Base-by-base conservation (phyloP, 208 protist genomes). In the Acanthamoeba lenticulata region DNA sequence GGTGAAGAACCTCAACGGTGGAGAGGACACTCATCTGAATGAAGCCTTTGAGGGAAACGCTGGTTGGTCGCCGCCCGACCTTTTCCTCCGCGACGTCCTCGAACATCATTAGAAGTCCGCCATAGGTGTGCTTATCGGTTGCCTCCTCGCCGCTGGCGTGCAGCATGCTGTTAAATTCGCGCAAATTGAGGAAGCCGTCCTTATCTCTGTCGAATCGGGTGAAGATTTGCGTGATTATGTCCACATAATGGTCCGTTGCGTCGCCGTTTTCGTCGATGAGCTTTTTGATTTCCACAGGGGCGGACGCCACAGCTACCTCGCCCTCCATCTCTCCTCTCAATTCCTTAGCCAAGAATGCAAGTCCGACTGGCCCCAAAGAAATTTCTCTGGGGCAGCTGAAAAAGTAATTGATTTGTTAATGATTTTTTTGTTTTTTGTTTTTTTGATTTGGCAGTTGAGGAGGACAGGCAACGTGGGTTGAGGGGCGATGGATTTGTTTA, bases 121-220 rank as follows among this genome's bases (percentile, higher is more conserved):
- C 67, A n/a, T 44, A 77, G 67, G 67, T 77, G 34, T 77, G 34
- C 67, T 77, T 77, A n/a, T 77, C 67, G 7, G 67, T 77, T 19
- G 67, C 34, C 27, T 77, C 67, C n/a, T 77, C 67, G 34, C 67
- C 67, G 67, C 67, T 42, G 5, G 67, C 67, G 34, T 36, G 34
- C 67, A 77, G 67, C 67, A 77, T 77, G 15, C 15, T 15, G n/a
- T 77, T 77, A 19, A 77, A 77, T 42, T 77, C 67, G 34, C 36
- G 34, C 34, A 77, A 27, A 42, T 42, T 77, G 27, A 77, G 27
- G 34, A 77, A 19, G 9, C 36, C 34, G 67, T 77, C 67, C n/a
- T 77, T 27, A 21, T 77, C 67, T 2, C 29, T 15, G 27, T 77
- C 67, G 67, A 77, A 77, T 36, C 67, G 67, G 17, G 13, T 36